Evolutionary conservation across 108 stramenopile genomes (phyloP), one percentile per base, ranked within the genome.

Genomic region (Fistulifera solaris): DNA sequence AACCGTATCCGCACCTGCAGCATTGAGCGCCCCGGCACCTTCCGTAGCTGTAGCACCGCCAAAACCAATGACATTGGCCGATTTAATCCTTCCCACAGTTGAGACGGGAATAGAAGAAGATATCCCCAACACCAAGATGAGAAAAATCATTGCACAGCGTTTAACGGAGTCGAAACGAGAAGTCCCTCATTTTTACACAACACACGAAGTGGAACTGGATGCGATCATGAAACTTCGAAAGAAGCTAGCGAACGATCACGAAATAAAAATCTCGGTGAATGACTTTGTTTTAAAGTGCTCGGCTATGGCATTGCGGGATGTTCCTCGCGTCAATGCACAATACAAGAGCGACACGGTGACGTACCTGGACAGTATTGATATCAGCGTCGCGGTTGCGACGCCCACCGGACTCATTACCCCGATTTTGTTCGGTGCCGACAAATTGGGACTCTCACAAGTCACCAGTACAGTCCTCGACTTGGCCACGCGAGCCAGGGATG

Each of bases 161-260:
- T 69, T 97, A 44, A 65, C 94, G 1, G 49, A 73, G 35, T 76
- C 81, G 56, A 98, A 97, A 76, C 72, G 72, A 48, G 84, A 86
- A 42, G 95, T 98, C 14, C 97, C 99, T 0, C 96, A 97, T 66
- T 97, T 94, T 75, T 99, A 98, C 67, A 91, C 98, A 7, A 88
- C 96, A 38, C 74, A 93, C 17, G 96, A 97, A 61, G 65, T 97
- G 2, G 58, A 83, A 49, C 54, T 99, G 52, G 91, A 90, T 55
- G 62, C 66, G 40, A 67, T 96, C 13, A 58, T 98, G 63, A 66
- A 67, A 28, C 62, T 97, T 19, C 86, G 96, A 35, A 77, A 72
- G 24, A 52, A 60, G 38, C 68, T 99, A 40, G 65, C 80, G 21
- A 67, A 59, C 48, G 70, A 81, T 19, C 76, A 74, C 48, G 87